Evolutionary conservation across 306 rosid genomes (phyloP), one percentile per base, ranked within the genome.

Genomic region (Notholithocarpus densiflorus): DNA sequence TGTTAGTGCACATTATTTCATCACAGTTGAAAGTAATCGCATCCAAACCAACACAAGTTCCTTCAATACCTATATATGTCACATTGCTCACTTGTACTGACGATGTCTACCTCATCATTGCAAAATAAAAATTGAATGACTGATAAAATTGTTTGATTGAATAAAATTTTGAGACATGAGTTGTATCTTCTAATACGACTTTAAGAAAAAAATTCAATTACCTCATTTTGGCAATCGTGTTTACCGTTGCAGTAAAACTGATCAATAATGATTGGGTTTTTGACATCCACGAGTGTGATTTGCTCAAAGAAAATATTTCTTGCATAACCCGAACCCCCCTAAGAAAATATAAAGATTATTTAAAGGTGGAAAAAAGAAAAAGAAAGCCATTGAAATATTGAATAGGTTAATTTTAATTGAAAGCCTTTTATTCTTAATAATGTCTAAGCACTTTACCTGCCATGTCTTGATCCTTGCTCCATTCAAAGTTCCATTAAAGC

Each of bases 311-410:
- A 6, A 48, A 82, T 74, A 5, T 34, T 31, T 19, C 74, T 78
- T 0, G 59, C 82, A 68, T 56, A 82, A 23, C 86, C 86, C 14
- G 56, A 74, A 15, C 82, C 82, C 10, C 75, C 80, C 80, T 82
- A 53, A 26, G 12, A 1, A n/a, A 23, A 52, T 24, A 45, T 27
- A 40, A 27, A 40, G 14, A 66, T n/a, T 13, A 19, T 6, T 45
- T 3, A 53, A 6, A 21, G 14, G 15, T 14, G 3, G 31, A 18
- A 19, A 56, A 56, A 17, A 1, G 24, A 56, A 56, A 56, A 56
- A 56, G 62, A 1, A 17, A n/a, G 24, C 10, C 12, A 61, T 20
- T n/a, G 14, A 20, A 61, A 59, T 59, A 59, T 18, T 18, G 11
- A 18, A 18, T 59, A 59, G 26, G 24, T 7, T 61, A 61, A 26